Evolutionary conservation across 495 filamentous ascomycete genomes (phyloP).

Genomic region (Penicillium parvum): DNA sequence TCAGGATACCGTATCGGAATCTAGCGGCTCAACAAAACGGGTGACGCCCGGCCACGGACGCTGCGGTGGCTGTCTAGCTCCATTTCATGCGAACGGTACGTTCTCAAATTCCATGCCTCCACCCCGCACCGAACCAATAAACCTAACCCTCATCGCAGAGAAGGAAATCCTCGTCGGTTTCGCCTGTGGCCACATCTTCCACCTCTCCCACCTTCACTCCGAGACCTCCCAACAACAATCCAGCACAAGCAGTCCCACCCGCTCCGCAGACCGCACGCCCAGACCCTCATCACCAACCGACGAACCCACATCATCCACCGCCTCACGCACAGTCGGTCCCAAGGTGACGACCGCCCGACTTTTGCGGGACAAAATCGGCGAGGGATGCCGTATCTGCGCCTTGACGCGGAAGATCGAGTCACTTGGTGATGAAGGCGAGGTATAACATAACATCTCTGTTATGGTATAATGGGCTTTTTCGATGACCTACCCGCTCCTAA

Average conservation of each 20-base stretch:
- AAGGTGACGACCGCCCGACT: constrained; percentile 89
- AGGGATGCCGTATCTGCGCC: constrained; percentile 67
- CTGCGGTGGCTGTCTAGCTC: constrained; percentile 58
- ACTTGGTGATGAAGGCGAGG: constrained; percentile 22
- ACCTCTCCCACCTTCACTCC: constrained; percentile 69
- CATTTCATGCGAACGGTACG: constrained; percentile 52
- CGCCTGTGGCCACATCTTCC: constrained; percentile 87
- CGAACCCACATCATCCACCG: constrained; percentile 21
- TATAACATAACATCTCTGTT: too few relatives aligned
- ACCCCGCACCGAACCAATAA: neutral
- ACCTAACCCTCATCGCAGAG: constrained; percentile 40
- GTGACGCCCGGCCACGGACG: constrained; percentile 27
- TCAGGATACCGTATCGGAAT: constrained; percentile 10
- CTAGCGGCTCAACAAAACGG: constrained; percentile 19
- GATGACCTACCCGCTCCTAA: constrained; percentile 2
- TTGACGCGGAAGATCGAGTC: constrained; percentile 37
- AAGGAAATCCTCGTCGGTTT: constrained; percentile 82
- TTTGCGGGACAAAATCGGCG: constrained; percentile 62
- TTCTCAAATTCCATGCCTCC: constrained; percentile 1
- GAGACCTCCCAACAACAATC: constrained; percentile 31
- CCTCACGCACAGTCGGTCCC: constrained; percentile 62
- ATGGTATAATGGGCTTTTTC: too few relatives aligned
- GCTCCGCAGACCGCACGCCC: constrained; percentile 26
- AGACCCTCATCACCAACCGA: constrained; percentile 24
- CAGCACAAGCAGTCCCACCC: constrained; percentile 8